A percentile compares a stretch with the other conserved stretches of the same genome.
Conservation (phyloP, 164 flowering plant genomes). For the Pachysandra terminalis region DNA sequence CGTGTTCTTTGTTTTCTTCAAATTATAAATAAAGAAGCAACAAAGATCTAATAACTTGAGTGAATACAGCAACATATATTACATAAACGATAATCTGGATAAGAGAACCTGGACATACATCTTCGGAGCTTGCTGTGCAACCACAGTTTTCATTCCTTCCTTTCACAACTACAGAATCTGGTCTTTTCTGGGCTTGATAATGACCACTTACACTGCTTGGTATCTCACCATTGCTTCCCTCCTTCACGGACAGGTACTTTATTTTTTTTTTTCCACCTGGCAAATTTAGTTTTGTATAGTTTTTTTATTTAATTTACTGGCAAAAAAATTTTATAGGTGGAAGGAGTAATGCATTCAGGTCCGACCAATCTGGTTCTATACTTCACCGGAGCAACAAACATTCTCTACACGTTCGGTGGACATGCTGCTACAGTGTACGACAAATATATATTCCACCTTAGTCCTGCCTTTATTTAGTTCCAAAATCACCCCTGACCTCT, state of each 20-base stretch:
- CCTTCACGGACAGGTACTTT: conserved; percentile 83
- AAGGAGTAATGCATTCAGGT: conserved; percentile 89
- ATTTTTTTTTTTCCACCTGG: too few species aligned
- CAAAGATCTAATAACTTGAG: not conserved
- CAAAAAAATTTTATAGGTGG: conserved; percentile 58
- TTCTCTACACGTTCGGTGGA: conserved; percentile 99
- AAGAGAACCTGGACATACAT: conserved; percentile 99
- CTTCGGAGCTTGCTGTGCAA: conserved; percentile 99
- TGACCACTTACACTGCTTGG: conserved; percentile 99
- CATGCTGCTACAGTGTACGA: conserved; percentile 99
- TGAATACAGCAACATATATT: conserved; percentile 87
- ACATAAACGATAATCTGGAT: conserved; percentile 96
- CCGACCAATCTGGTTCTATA: conserved; percentile 88
- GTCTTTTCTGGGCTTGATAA: conserved; percentile 89
- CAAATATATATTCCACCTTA: conserved; percentile 15
- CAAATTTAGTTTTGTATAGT: too few species aligned
- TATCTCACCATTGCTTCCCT: conserved; percentile 91
- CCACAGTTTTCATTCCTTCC: conserved; percentile 98
- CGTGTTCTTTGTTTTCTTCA: conserved; percentile 4
- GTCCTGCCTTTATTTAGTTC: conserved; percentile 17
- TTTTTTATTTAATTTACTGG: too few species aligned
- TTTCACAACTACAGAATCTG: conserved; percentile 98
- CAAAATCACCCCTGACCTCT: not conserved
- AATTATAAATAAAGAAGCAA: not conserved
- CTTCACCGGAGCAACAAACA: conserved; percentile 99